Percentiles rank a stretch among this genome's conserved stretches.
These are phyloP conservation scores for Leptoxyphium fumago DNA, from an alignment of 2,329 filamentous ascomycete species.

Conservation along the genomic window DNA sequence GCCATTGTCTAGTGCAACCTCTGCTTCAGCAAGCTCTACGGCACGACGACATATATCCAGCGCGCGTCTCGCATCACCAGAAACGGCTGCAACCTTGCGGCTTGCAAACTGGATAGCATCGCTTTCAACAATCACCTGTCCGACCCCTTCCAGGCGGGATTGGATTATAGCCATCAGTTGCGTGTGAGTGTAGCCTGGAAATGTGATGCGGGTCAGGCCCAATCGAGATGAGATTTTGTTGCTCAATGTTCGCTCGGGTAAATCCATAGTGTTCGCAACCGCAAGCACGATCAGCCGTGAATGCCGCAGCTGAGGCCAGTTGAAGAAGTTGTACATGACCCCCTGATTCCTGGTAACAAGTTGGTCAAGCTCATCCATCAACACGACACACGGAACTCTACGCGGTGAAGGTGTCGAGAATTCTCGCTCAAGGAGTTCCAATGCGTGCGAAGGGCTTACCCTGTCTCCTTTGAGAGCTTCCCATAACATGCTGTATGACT, in stretches of 20 bases:
- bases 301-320: constrained; percentile 87
- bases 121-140: constrained; percentile 66
- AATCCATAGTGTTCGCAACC: constrained; percentile 97
- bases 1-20: constrained; percentile 27
- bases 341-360: constrained; percentile 95
- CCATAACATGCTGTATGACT: constrained; percentile 91
- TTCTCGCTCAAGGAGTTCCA: constrained; percentile 81
- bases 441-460: constrained; percentile 78
- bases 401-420: constrained; percentile 85
- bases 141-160: constrained; percentile 79
- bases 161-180: constrained; percentile 96
- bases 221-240: constrained; percentile 91
- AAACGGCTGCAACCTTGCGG: constrained; percentile 91
- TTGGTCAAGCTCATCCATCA: constrained; percentile 98
- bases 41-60: constrained; percentile 91
- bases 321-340: constrained; percentile 99
- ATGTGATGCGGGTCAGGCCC: constrained; percentile 84
- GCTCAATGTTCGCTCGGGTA: constrained; percentile 86
- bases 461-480: constrained; percentile 88
- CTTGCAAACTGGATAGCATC: constrained; percentile 95
- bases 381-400: constrained; percentile 82
- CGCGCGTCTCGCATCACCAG: constrained; percentile 80
- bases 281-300: constrained; percentile 90
- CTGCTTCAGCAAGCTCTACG: constrained; percentile 82
- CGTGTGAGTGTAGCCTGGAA: constrained; percentile 91